phyloP scores from a whole-genome alignment of 176 grass and related monocot species.

The Poa pratensis region DNA sequence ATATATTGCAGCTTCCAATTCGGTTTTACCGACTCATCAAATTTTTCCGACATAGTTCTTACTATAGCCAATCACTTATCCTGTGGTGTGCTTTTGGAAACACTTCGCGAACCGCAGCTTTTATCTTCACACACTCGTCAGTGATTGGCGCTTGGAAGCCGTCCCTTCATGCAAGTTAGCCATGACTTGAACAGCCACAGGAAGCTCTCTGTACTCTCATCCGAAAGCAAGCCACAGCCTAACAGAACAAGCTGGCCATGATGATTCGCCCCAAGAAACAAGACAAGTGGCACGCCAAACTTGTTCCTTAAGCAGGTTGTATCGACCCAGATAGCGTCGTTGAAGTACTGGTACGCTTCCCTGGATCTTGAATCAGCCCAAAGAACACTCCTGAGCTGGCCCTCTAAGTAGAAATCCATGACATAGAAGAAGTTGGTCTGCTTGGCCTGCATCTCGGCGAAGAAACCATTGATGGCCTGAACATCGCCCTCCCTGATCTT shows the following conservation, averaged over 20 bases:
- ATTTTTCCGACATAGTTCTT: slow-evolving; percentile 58
- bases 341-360: slow-evolving; percentile 63
- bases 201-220: slow-evolving; percentile 77
- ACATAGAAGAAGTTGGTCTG: slow-evolving; percentile 77
- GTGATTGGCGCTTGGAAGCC: slow-evolving; percentile 60
- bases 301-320: slow-evolving; percentile 67
- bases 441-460: slow-evolving; percentile 64
- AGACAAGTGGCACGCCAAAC: slow-evolving; percentile 60
- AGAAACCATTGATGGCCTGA: slow-evolving; percentile 56
- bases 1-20: slow-evolving; percentile 55
- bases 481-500: slow-evolving; percentile 63
- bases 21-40: slow-evolving; percentile 49
- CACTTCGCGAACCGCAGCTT: slow-evolving; percentile 54
- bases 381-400: slow-evolving; percentile 70
- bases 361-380: slow-evolving; percentile 83
- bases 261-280: slow-evolving; percentile 68
- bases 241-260: slow-evolving; percentile 74
- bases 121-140: slow-evolving; percentile 58
- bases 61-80: slow-evolving; percentile 58
- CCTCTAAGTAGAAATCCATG: slow-evolving; percentile 76
- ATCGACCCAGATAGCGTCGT: slow-evolving; percentile 67
- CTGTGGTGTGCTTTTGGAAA: slow-evolving; percentile 67
- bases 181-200: slow-evolving; percentile 76
- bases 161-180: slow-evolving; percentile 67
- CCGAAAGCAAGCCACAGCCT: slow-evolving; percentile 77